phyloP scores from a whole-genome alignment of 176 grass and related monocot species.

The Coix lacrymajobi region DNA sequence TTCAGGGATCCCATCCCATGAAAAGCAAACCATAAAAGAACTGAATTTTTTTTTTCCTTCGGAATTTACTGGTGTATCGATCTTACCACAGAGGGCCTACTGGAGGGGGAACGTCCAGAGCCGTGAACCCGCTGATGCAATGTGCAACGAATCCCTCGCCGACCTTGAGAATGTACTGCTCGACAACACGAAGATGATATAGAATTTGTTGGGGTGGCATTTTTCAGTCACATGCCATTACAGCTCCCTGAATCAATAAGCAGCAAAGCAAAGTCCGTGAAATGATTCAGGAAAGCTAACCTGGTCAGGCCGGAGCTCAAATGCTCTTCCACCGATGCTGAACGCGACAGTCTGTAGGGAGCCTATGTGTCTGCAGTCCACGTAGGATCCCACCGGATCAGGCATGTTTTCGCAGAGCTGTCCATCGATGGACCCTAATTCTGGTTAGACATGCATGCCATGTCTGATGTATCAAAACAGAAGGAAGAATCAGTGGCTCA shows the following conservation, averaged over 20 bases:
- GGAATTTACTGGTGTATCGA: background rate
- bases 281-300: background rate
- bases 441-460: constrained; percentile 11
- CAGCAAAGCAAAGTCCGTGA: background rate
- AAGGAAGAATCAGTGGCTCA: background rate
- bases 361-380: constrained; percentile 43
- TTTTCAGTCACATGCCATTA: background rate
- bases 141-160: constrained; percentile 42
- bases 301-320: constrained; percentile 58
- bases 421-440: background rate
- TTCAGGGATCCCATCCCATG: background rate
- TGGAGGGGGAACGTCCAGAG: constrained; percentile 52
- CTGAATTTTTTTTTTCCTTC: background rate
- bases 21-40: background rate
- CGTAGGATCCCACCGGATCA: constrained; percentile 45
- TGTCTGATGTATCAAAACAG: background rate
- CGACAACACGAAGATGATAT: background rate
- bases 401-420: constrained; percentile 62
- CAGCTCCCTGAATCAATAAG: background rate
- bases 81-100: constrained; percentile 62
- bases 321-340: constrained; percentile 54
- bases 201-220: background rate
- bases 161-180: constrained; percentile 64
- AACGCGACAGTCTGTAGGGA: constrained; percentile 40
- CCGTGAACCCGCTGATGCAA: constrained; percentile 66